Evolutionary conservation across 2,329 filamentous ascomycete genomes (phyloP).

Genomic region (Colletotrichum sp.): DNA sequence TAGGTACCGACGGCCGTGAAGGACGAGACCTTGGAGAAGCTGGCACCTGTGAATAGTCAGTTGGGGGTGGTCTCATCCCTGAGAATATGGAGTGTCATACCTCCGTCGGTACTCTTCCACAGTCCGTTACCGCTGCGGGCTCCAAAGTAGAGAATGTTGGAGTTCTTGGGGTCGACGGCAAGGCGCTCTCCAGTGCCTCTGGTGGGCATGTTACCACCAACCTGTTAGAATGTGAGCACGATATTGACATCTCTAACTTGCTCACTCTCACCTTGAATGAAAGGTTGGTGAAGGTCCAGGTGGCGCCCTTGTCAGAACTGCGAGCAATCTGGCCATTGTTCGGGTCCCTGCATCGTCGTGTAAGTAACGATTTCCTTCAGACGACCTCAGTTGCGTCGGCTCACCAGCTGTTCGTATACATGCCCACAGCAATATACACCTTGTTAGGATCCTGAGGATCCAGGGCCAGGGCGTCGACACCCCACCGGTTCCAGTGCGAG

Average conservation of each 20-base stretch:
- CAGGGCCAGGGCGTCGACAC: constrained; percentile 60
- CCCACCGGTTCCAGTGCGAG: constrained; percentile 58
- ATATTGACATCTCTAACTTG: fast-evolving
- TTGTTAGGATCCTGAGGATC: constrained; percentile 58
- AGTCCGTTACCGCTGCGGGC: constrained; percentile 63
- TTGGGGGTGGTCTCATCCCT: constrained; percentile 40
- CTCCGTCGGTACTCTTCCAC: constrained; percentile 60
- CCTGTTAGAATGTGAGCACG: constrained; percentile 18
- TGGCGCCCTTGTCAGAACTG: constrained; percentile 57
- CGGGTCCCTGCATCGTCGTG: constrained; percentile 45
- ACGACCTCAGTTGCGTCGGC: neutral
- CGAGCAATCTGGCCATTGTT: constrained; percentile 60
- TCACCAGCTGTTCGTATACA: constrained; percentile 63
- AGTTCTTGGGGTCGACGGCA: constrained; percentile 62
- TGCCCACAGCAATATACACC: constrained; percentile 59
- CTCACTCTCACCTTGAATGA: constrained; percentile 50
- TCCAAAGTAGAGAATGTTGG: constrained; percentile 62
- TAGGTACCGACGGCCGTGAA: constrained; percentile 60
- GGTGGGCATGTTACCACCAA: constrained; percentile 67
- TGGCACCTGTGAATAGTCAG: constrained; percentile 45
- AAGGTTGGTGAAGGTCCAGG: constrained; percentile 53
- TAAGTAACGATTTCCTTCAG: neutral
- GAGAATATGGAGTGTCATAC: constrained; percentile 56
- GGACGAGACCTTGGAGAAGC: constrained; percentile 57
- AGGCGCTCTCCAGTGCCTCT: constrained; percentile 64